Evolutionary conservation across 176 grass and related monocot species (phyloP), one percentile per base, ranked within the genome.

Genomic region (Phoenix dactylifera): DNA sequence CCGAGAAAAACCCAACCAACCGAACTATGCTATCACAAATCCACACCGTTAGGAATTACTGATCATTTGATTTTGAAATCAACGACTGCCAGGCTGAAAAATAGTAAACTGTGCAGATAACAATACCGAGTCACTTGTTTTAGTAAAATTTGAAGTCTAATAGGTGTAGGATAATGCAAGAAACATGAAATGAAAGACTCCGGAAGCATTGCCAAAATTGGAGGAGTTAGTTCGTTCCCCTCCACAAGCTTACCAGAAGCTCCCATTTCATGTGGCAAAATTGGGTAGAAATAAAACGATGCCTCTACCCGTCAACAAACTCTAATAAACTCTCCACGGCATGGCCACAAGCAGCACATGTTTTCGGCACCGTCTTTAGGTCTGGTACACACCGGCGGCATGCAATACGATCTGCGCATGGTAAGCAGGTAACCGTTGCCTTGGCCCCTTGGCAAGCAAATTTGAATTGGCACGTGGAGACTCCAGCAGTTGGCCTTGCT

Each of bases 321-420:
- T 62, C 69, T 64, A 86, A 77, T 64, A 86, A 77, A 57, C 76
- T 67, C 50, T 86, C 74, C 68, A 81, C 67, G 64, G 64, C 59
- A 70, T 52, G 35, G 22, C 78, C 73, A 61, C 83, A 86, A 20
- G 67, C 64, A 29, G 69, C 76, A 65, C 78, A 86, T 17, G 59
- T 53, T 70, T 86, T 80, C 58, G 72, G 83, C 39, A 74, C 18
- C 35, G 69, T 77, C 18, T 76, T 74, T 24, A 78, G 65, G 25
- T 73, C 73, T 23, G 77, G 74, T 39, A 86, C 39, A 58, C 83
- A 86, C 54, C 69, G 77, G 55, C 69, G 83, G 70, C 83, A 86
- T 26, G 83, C 73, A 5, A 81, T 81, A 39, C 19, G 48, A 24
- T 86, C 78, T 69, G 68, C 77, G 39, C 77, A 86, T 50, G 83